Base-by-base conservation (phyloP, 495 filamentous ascomycete species). In the Trichoderma orchidacearum region DNA sequence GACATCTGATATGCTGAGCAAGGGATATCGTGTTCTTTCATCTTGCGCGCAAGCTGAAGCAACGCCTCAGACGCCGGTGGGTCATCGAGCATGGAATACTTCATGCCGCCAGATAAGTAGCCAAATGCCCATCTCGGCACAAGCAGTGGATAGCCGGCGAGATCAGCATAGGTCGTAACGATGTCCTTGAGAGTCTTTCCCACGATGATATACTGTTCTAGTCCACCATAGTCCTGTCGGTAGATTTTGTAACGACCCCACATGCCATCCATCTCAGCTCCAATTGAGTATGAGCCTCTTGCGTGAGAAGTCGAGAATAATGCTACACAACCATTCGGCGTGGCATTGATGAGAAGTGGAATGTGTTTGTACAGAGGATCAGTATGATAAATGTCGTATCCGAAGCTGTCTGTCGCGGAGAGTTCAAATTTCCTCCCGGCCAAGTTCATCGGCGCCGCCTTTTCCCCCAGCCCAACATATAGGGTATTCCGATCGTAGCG, bases 331-430 rank as follows among this genome's bases (percentile, higher is more conserved):
- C 81, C 83, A 8, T 76, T 62, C 0, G 78, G 72, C 1, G 75
- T 80, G 5, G 77, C 80, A 56, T 83, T 82, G 66, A 87, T 82
- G 25, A 87, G 66, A 0, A 87, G 72, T 0, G 85, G 84, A 35
- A 85, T 82, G 58, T 86, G 80, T 66, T 87, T 87, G 72, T 87
- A 87, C 51, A 87, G 70, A 13, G 85, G 84, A 64, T 87, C 85
- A 41, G 82, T 81, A 18, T 79, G 77, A 64, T 85, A 82, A 25
- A 80, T 76, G 61, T 87, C 83, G 66, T 87, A 87, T 18, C 82
- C 80, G 58, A 85, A 86, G 51, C 75, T 82, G 65, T 87, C 85
- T 21, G 80, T 85, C 8, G 82, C 82, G 3, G 81, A 78, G 51
- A 87, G 74, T 35, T 74, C 74, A 66, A 86, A 86, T 55, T 78